Conservation (phyloP, 208 protist species). For the Leishmania guyanensis region DNA sequence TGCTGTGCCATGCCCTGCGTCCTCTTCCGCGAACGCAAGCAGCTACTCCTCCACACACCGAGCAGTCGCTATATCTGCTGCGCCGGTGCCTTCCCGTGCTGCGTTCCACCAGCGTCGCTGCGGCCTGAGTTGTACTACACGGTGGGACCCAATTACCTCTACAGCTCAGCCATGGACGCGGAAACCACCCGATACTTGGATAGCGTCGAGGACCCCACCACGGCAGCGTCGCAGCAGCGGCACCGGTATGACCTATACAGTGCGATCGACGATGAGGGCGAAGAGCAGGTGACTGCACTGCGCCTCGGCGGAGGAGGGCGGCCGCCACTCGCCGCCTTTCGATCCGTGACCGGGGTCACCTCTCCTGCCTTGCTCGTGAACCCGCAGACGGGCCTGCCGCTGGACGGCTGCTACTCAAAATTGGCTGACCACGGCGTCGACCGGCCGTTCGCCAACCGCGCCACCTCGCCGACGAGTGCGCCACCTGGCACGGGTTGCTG, state of each 20-base stretch:
- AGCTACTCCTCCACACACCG: conserved; percentile 42
- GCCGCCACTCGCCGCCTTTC: not conserved
- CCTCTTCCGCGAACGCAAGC: conserved; percentile 40
- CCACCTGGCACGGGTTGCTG: conserved; percentile 21
- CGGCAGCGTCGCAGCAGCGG: not conserved
- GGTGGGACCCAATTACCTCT: conserved; percentile 6
- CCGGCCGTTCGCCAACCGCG: not conserved
- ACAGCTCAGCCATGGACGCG: not conserved
- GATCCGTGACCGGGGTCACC: conserved; percentile 18
- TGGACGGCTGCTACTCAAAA: conserved; percentile 45
- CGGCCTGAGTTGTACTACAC: conserved; percentile 60
- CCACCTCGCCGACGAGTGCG: not conserved
- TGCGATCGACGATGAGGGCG: not conserved
- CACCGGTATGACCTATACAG: not conserved
- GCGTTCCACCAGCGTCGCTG: conserved; percentile 35
- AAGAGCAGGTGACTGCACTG: not conserved
- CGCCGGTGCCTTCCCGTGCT: conserved; percentile 43
- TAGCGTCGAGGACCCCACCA: not conserved
- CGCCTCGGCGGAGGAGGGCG: not conserved
- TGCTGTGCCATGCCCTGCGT: conserved; percentile 42
- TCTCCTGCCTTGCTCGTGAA: conserved; percentile 30
- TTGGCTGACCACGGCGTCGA: not conserved
- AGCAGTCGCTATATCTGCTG: conserved; percentile 51
- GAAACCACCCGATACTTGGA: not conserved
- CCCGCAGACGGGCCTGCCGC: conserved; percentile 33